Conservation (phyloP, 2,329 filamentous ascomycete genomes). For the Colletotrichum tropicale region DNA sequence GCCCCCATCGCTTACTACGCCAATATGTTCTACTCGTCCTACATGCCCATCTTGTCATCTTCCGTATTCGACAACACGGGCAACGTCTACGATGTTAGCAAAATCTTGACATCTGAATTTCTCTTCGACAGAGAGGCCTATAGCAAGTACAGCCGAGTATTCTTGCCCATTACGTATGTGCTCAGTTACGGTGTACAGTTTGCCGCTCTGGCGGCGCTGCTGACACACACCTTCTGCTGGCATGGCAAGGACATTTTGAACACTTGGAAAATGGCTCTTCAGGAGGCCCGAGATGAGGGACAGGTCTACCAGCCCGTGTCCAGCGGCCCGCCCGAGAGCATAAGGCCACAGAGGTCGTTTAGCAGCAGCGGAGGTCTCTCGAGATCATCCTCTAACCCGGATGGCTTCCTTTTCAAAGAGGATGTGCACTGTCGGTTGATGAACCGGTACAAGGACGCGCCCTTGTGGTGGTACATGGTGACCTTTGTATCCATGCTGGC, state of each 20-base stretch:
- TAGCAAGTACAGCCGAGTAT: constrained; percentile 81
- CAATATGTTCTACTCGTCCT: constrained; percentile 80
- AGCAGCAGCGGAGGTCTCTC: constrained; percentile 28
- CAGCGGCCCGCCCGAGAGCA: constrained; percentile 24
- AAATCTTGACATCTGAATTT: constrained; percentile 78
- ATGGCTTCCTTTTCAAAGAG: constrained; percentile 70
- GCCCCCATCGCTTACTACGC: constrained; percentile 82
- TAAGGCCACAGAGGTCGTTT: constrained; percentile 3
- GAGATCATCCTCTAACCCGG: constrained; percentile 44
- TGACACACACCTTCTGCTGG: constrained; percentile 85
- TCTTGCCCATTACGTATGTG: constrained; percentile 85
- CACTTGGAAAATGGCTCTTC: constrained; percentile 74
- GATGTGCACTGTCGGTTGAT: constrained; percentile 87
- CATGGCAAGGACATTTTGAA: constrained; percentile 82
- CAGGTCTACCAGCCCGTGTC: constrained; percentile 60
- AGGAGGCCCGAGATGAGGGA: constrained; percentile 60
- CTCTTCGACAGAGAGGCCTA: constrained; percentile 80
- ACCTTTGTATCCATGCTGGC: constrained; percentile 79
- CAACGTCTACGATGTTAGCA: constrained; percentile 79
- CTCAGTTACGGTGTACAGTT: constrained; percentile 88
- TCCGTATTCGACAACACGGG: constrained; percentile 88
- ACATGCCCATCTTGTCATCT: constrained; percentile 85
- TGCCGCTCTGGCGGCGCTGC: constrained; percentile 76
- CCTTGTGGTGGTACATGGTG: constrained; percentile 78
- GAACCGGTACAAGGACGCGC: constrained; percentile 81